Percentiles rank a stretch among this genome's conserved stretches.
These are phyloP conservation scores for Ogataea glucozyma DNA, from an alignment of 805 yeast genomes.

Conservation along the genomic window DNA sequence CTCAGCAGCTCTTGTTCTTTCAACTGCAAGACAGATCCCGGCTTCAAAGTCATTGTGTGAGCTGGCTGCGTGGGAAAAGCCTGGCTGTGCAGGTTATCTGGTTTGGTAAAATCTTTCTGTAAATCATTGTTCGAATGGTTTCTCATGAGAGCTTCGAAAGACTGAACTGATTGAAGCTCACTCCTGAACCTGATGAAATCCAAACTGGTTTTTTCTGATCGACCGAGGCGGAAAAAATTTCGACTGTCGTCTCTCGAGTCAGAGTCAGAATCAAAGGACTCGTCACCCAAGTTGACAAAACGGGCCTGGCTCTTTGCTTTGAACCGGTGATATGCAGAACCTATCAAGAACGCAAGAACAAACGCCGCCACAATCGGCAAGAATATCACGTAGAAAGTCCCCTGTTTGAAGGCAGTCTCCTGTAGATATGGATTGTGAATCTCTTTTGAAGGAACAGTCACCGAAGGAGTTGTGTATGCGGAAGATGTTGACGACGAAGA, in stretches of 20 bases:
- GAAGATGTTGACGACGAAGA: slow-evolving; percentile 2
- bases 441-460: slow-evolving; percentile 19
- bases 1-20: slow-evolving; percentile 1
- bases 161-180: slow-evolving; percentile 2
- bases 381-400: slow-evolving; percentile 31
- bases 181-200: slow-evolving; percentile 1
- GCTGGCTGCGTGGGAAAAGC: background rate
- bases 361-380: slow-evolving; percentile 30
- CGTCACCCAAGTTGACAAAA: slow-evolving; percentile 18
- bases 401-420: slow-evolving; percentile 22
- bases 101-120: slow-evolving; percentile 7
- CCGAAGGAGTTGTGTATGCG: slow-evolving; percentile 7
- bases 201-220: slow-evolving; percentile 1
- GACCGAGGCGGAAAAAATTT: slow-evolving; percentile 8
- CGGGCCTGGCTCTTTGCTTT: slow-evolving; percentile 28
- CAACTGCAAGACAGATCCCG: slow-evolving; percentile 8
- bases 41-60: background rate
- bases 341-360: slow-evolving; percentile 25
- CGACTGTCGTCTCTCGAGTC: slow-evolving; percentile 9
- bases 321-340: slow-evolving; percentile 22
- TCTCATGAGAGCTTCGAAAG: slow-evolving; percentile 6
- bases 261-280: slow-evolving; percentile 16
- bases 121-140: slow-evolving; percentile 1
- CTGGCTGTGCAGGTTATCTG: background rate
- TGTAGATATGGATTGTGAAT: slow-evolving; percentile 29